Evolutionary conservation across 148 eudicot species (phyloP), one percentile per base, ranked within the genome.

Genomic region (Camellia sinensis): DNA sequence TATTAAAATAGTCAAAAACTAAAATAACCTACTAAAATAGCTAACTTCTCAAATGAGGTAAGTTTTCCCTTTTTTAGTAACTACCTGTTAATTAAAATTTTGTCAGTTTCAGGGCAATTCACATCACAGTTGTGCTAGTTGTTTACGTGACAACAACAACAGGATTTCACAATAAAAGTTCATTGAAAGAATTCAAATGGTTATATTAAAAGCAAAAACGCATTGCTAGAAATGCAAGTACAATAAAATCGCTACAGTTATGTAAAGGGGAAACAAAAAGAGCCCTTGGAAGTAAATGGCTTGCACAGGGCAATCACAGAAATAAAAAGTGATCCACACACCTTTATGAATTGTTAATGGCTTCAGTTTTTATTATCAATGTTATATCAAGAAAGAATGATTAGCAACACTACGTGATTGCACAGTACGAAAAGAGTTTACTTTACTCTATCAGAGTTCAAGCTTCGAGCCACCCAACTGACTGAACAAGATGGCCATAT

Each of bases 401-500:
- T 8, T 67, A 7, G 29, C 73, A 66, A 29, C 5, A 9, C 3
- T 12, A 50, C 43, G 29, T 61, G 67, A 79, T 79, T 13, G 17
- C 45, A 63, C 19, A 60, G 50, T 19, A 68, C 37, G 59, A 4
- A 44, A 45, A 9, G 61, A 40, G 14, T 79, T 73, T 73, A 3
- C 45, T 9, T 73, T 63, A 76, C 37, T 73, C 57, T 52, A 44
- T 84, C 85, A 93, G 75, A 95, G 97, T 83, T 95, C 99, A 60
- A 82, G 67, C 84, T 85, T 90, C 3, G 88, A 75, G 76, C 85
- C 81, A 71, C 92, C 92, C 0, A 91, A 63, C 83, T 93, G 97
- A 71, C 99, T 96, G 78, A 93, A 85, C 83, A 95, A 21, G 78
- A 96, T 96, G 46, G 99, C 98, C 94, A 96, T 82, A 82, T 93